phyloP scores from a whole-genome alignment of 2,329 filamentous ascomycete species.

The Aspergillus thermomutatus region DNA sequence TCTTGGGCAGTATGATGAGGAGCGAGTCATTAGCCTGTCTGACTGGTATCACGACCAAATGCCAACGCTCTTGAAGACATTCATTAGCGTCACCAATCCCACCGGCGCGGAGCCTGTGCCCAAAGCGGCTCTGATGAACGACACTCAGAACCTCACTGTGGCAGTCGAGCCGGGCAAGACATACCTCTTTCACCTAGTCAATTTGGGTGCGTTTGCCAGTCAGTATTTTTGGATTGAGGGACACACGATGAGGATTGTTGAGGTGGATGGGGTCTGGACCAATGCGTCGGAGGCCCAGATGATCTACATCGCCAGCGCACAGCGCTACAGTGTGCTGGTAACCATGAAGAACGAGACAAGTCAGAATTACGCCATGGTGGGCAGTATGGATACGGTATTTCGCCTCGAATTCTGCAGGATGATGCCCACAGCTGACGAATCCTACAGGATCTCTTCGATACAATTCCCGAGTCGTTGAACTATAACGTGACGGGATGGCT shows the following conservation, averaged over 20 bases:
- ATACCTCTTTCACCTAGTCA: conserved; percentile 68
- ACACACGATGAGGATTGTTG: conserved; percentile 62
- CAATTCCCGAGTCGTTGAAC: conserved; percentile 62
- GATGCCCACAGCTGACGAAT: conserved; percentile 18
- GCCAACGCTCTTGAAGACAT: conserved; percentile 43
- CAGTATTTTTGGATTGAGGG: conserved; percentile 46
- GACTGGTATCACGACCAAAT: conserved; percentile 67
- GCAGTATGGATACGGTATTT: conserved; percentile 61
- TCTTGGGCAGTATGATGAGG: conserved; percentile 54
- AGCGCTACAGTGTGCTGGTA: conserved; percentile 53
- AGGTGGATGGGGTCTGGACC: conserved; percentile 68
- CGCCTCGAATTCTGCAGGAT: neutral
- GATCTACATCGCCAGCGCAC: conserved; percentile 65
- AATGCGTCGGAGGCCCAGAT: conserved; percentile 56
- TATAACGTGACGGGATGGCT: conserved; percentile 41
- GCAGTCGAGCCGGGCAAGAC: conserved; percentile 63
- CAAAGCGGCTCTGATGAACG: conserved; percentile 66
- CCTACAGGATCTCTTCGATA: conserved; percentile 62
- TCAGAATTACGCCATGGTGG: conserved; percentile 63
- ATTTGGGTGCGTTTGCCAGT: conserved; percentile 64
- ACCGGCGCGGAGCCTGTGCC: conserved; percentile 63
- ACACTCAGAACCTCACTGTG: conserved; percentile 59
- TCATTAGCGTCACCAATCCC: conserved; percentile 49
- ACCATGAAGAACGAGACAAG: conserved; percentile 60
- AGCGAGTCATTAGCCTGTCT: conserved; percentile 63